Evolutionary conservation across 2,329 filamentous ascomycete genomes (phyloP).

Genomic region (Ustulina deusta): DNA sequence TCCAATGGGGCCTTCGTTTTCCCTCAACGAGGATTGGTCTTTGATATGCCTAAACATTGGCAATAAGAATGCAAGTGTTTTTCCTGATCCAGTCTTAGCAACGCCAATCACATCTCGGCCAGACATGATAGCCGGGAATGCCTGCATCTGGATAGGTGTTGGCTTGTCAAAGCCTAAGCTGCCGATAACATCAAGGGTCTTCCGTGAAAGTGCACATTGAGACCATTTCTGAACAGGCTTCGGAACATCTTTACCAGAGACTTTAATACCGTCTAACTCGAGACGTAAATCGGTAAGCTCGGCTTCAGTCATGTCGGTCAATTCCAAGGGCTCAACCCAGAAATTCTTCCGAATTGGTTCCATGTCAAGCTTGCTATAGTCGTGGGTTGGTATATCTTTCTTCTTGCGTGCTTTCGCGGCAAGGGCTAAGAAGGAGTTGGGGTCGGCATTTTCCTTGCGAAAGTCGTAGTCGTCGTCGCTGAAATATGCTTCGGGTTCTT

Average conservation of each 20-base stretch:
- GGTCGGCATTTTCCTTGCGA: constrained; percentile 60
- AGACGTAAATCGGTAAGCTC: constrained; percentile 84
- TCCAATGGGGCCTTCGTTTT: constrained; percentile 87
- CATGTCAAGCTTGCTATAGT: constrained; percentile 89
- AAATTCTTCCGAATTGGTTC: constrained; percentile 92
- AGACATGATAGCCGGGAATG: constrained; percentile 94
- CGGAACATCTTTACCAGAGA: constrained; percentile 86
- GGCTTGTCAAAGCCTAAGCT: constrained; percentile 86
- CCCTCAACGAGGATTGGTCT: constrained; percentile 85
- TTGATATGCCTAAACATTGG: constrained; percentile 99
- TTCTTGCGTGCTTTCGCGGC: constrained; percentile 79
- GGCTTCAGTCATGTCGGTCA: constrained; percentile 84
- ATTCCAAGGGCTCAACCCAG: constrained; percentile 89
- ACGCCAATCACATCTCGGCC: constrained; percentile 96
- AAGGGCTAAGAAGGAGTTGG: constrained; percentile 64
- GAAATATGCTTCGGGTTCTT: constrained; percentile 87
- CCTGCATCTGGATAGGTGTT: constrained; percentile 95
- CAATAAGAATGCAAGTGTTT: constrained; percentile 93
- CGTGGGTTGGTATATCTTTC: constrained; percentile 89
- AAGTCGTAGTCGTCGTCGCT: constrained; percentile 81
- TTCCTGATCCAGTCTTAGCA: constrained; percentile 97
- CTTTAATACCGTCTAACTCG: constrained; percentile 95
- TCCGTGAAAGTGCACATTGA: constrained; percentile 89
- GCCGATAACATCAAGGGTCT: constrained; percentile 87
- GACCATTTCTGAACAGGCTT: constrained; percentile 98